A percentile compares a stretch with the other conserved stretches of the same genome.
Evolutionary conservation across 495 filamentous ascomycete species (phyloP).

Genomic region (Xylaria longipes): DNA sequence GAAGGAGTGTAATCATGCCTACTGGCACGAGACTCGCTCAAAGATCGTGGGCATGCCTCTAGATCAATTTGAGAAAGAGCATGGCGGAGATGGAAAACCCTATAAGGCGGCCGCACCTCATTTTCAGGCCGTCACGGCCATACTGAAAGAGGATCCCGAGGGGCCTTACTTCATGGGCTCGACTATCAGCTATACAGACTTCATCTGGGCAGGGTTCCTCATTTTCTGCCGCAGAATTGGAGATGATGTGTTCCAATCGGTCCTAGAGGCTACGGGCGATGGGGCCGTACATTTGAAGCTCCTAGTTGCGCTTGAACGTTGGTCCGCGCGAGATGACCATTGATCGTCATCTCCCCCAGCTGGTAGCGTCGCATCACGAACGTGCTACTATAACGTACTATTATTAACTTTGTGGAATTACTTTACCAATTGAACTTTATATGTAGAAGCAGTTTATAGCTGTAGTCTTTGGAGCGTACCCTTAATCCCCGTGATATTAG

Average conservation of each 20-base stretch:
- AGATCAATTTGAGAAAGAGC: slow-evolving; percentile 45
- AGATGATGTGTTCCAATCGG: slow-evolving; percentile 40
- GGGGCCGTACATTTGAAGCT: slow-evolving; percentile 41
- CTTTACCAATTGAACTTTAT: neutral
- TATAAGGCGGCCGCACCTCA: slow-evolving; percentile 47
- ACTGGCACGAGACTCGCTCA: slow-evolving; percentile 54
- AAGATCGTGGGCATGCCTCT: slow-evolving; percentile 51
- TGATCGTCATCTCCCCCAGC: neutral
- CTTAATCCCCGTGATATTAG: neutral
- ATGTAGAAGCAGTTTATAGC: neutral
- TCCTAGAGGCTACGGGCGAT: slow-evolving; percentile 45
- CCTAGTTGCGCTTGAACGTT: slow-evolving; percentile 46
- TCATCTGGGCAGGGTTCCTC: slow-evolving; percentile 47
- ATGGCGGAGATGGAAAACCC: slow-evolving; percentile 40
- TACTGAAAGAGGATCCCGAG: slow-evolving; percentile 55
- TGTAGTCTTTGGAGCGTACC: neutral
- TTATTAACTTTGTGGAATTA: neutral
- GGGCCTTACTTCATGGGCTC: slow-evolving; percentile 58
- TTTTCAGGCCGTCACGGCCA: slow-evolving; percentile 49
- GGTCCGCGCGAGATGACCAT: slow-evolving; percentile 41
- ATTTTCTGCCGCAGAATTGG: slow-evolving; percentile 42
- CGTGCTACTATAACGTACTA: neutral
- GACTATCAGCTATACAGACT: slow-evolving; percentile 50
- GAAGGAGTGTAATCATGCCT: slow-evolving; percentile 44
- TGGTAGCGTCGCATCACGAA: neutral